Percentiles rank a stretch among this genome's conserved stretches.
Conservation (phyloP, 495 filamentous ascomycete genomes). For the Usnea hakonensis region DNA sequence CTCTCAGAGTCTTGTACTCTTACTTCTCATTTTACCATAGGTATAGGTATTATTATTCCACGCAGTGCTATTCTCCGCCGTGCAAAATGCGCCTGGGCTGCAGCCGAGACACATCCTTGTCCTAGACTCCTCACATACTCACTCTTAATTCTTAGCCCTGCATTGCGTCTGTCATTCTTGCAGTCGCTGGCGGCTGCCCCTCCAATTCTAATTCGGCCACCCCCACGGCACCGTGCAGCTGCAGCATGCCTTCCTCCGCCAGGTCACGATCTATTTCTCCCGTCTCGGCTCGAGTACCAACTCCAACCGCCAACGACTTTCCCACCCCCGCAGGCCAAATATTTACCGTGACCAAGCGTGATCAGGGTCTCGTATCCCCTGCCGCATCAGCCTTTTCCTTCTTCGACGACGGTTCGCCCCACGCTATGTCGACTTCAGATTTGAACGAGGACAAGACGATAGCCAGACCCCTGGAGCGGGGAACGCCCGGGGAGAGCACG, state of each 20-base stretch:
- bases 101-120: slow-evolving; percentile 4
- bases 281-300: slow-evolving; percentile 2
- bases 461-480: slow-evolving; percentile 7
- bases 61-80: neutral
- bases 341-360: slow-evolving; percentile 18
- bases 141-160: neutral
- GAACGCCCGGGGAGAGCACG: slow-evolving; percentile 14
- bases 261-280: slow-evolving; percentile 11
- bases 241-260: slow-evolving; percentile 16
- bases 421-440: slow-evolving; percentile 12
- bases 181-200: neutral
- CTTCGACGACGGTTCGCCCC: slow-evolving; percentile 13
- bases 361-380: slow-evolving; percentile 23
- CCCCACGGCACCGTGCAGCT: neutral
- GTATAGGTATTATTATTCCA: too few species aligned
- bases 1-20: neutral
- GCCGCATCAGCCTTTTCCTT: slow-evolving; percentile 23
- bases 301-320: slow-evolving; percentile 21
- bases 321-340: slow-evolving; percentile 15
- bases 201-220: neutral
- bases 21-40: neutral
- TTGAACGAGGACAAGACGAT: slow-evolving; percentile 18
- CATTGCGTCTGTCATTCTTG: neutral
- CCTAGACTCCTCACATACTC: neutral
- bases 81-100: neutral